phyloP scores from a whole-genome alignment of 2,329 filamentous ascomycete species.

The Akanthomyces muscarius region DNA sequence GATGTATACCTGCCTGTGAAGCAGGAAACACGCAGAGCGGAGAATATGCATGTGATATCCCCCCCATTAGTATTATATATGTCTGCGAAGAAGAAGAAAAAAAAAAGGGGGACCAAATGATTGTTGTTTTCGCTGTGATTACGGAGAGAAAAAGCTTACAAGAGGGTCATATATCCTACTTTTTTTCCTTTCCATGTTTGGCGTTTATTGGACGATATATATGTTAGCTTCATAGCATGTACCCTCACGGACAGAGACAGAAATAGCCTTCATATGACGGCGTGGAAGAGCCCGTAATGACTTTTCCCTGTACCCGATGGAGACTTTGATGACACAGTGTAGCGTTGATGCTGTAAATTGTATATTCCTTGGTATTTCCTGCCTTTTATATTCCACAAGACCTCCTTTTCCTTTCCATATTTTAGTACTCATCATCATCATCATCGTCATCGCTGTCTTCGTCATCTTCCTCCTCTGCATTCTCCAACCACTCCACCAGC shows the following conservation, averaged over 20 bases:
- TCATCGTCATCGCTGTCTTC: slow-evolving; percentile 38
- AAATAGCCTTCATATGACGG: too few species aligned
- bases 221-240: neutral
- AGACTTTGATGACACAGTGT: neutral
- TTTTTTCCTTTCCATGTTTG: slow-evolving; percentile 13
- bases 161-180: too few species aligned
- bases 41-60: too few species aligned
- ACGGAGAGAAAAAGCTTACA: too few species aligned
- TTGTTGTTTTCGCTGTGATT: too few species aligned
- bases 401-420: slow-evolving; percentile 7
- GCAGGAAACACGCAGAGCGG: too few species aligned
- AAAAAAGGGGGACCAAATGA: too few species aligned
- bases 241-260: neutral
- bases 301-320: neutral
- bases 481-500: slow-evolving; percentile 79
- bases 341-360: neutral
- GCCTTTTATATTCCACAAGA: neutral
- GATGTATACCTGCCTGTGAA: too few species aligned
- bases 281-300: neutral
- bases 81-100: too few species aligned
- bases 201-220: neutral
- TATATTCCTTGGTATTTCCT: neutral
- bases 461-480: slow-evolving; percentile 69
- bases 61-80: too few species aligned
- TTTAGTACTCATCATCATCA: neutral